Percentiles rank a stretch among this genome's conserved stretches.
phyloP scores from a whole-genome alignment of 805 yeast genomes.

The Yarrowia divulgata region DNA sequence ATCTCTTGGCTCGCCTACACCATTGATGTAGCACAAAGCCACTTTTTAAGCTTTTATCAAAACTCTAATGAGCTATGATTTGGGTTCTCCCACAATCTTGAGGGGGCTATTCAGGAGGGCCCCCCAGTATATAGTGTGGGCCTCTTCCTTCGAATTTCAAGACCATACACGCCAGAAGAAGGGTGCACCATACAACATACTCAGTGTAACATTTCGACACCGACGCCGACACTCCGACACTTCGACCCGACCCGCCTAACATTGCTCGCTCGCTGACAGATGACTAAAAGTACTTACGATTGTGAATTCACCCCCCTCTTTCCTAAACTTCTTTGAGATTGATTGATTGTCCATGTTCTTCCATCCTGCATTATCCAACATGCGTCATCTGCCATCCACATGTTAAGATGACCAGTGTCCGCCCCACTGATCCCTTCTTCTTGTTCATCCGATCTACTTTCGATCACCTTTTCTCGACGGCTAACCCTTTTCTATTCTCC shows the following conservation, averaged over 20 bases:
- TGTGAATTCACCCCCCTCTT: neutral
- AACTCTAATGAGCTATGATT: neutral
- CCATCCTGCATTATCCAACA: neutral
- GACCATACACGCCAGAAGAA: slow-evolving; percentile 14
- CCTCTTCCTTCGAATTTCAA: neutral
- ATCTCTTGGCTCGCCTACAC: neutral
- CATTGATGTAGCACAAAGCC: neutral
- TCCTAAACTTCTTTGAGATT: too few relatives aligned
- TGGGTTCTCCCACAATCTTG: slow-evolving; percentile 9
- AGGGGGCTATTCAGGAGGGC: neutral
- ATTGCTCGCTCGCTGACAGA: neutral
- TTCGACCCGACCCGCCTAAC: neutral
- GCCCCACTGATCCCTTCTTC: slow-evolving; percentile 2
- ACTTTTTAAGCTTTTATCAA: neutral
- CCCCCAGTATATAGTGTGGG: slow-evolving; percentile 6
- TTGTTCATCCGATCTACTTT: neutral
- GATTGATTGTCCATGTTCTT: neutral
- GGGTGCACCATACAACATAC: slow-evolving; percentile 1
- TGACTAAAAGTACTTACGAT: neutral
- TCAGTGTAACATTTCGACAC: neutral
- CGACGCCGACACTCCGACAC: neutral
- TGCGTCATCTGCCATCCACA: neutral
- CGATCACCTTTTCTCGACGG: slow-evolving; percentile 13
- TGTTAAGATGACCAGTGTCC: neutral
- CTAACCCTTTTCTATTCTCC: neutral